Evolutionary conservation across 1,139 yeast genomes (phyloP), one percentile per base, ranked within the genome.

Genomic region (Pichia sp.): DNA sequence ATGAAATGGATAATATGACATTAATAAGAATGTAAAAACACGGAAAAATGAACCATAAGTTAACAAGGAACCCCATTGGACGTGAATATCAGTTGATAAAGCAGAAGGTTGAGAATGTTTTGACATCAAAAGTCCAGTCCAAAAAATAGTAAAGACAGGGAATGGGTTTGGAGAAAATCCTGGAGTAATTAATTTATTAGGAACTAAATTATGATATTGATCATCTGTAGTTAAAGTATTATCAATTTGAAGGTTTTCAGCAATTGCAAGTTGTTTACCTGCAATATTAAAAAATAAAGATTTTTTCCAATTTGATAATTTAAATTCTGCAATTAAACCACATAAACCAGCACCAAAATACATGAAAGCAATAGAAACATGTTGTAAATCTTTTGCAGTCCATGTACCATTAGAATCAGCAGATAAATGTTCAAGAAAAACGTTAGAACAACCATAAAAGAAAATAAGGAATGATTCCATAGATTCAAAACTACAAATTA

Each of bases 91-190:
- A 1, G 97, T 86, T 2, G 96, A 79, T 26, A 83, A 71, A 36
- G 62, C 68, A 0, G 91, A 79, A 4, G 89, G 86, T 63, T 91
- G 98, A 37, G 78, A 80, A 62, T 91, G 98, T 61, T 82, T 86
- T 2, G 96, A 87, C 98, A 91, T 91, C 49, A 91, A 70, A n/a
- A 82, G 71, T 21, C 98, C 98, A 1, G 97, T 91, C 95, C 96
- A 91, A 63, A 85, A 91, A 30, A 91, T 84, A 10, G 94, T 87
- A 50, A 91, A 74, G 2, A 87, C 77, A 2, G 98, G 97, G 74
- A 91, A 86, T 18, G 96, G 96, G 59, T 91, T 91, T 38, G 89
- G 88, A 4, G 87, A 78, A 57, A 68, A 83, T 1, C 93, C 93
- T 1, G 89, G 88, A 1, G 79, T 60, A 7, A 80, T 82, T 24